Evolutionary conservation across 129 eudicot genomes (phyloP).

Genomic region (Solidago caesia): DNA sequence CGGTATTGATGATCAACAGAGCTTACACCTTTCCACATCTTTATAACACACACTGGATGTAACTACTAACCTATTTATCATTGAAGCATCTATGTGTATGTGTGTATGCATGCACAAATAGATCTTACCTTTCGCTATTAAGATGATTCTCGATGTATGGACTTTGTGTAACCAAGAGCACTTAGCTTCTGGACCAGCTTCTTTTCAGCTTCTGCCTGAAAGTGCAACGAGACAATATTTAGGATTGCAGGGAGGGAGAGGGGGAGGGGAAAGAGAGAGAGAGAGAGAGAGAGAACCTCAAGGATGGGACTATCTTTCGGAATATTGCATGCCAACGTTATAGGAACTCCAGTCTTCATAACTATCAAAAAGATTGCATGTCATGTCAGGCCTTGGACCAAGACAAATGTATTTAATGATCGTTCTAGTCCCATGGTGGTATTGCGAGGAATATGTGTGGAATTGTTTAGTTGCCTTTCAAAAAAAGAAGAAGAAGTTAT

Average conservation of each 20-base stretch:
- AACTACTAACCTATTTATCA: no score
- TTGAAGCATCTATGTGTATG: no score
- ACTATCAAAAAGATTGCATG: conserved; percentile 38
- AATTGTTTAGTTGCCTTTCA: background rate
- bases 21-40: no score
- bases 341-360: conserved; percentile 74
- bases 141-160: conserved; percentile 27
- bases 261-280: background rate
- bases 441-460: background rate
- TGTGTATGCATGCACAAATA: background rate
- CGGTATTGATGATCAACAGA: no score
- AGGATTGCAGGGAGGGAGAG: background rate
- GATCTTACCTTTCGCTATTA: background rate
- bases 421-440: no score
- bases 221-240: background rate
- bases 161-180: conserved; percentile 72
- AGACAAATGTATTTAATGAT: background rate
- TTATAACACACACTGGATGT: no score
- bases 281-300: conserved; percentile 56
- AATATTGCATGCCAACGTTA: conserved; percentile 73
- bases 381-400: conserved; percentile 12
- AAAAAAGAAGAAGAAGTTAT: no score
- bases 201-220: conserved; percentile 75
- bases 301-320: conserved; percentile 85
- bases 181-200: conserved; percentile 75